A percentile compares a stretch with the other conserved stretches of the same genome.
These are phyloP conservation scores for Amanita molliuscula DNA, from an alignment of 768 basidiomycete species.

Conservation along the genomic window DNA sequence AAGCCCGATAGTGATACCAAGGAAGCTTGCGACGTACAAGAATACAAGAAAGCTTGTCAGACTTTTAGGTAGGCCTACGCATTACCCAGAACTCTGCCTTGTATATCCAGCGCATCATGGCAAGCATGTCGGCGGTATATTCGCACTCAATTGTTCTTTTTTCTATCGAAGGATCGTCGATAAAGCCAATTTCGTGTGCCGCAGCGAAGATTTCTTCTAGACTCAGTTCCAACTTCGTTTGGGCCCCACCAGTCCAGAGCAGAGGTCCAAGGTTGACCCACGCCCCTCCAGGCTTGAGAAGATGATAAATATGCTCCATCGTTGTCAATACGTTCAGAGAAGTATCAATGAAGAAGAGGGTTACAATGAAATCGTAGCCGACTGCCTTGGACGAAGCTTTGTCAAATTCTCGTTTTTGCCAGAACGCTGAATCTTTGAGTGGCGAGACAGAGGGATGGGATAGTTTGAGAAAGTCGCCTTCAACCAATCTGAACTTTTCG, in stretches of 20 bases:
- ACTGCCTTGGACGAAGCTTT: constrained; percentile 2
- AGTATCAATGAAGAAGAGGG: constrained; percentile 60
- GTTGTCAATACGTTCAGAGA: constrained; percentile 42
- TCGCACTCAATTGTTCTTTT: constrained; percentile 47
- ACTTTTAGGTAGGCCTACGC: constrained; percentile 20
- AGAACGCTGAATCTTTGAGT: not conserved
- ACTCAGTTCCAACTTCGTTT: constrained; percentile 46
- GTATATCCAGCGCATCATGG: constrained; percentile 69
- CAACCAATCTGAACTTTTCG: constrained; percentile 32
- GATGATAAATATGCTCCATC: constrained; percentile 43
- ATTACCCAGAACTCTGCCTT: constrained; percentile 62
- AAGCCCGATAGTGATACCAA: not conserved
- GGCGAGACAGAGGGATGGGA: constrained; percentile 10
- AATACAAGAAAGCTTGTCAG: not conserved
- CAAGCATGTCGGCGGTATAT: constrained; percentile 49
- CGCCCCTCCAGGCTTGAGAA: constrained; percentile 50
- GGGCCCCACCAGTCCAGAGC: constrained; percentile 48
- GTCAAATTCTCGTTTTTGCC: not conserved
- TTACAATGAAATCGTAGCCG: constrained; percentile 52
- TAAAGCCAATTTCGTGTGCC: constrained; percentile 46
- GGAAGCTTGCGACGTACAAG: constrained; percentile 1
- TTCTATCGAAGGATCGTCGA: constrained; percentile 16
- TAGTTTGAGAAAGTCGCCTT: constrained; percentile 48
- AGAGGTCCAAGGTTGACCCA: constrained; percentile 71
- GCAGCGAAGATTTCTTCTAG: constrained; percentile 52